A percentile compares a stretch with the other conserved stretches of the same genome.
Conservation (phyloP, 1,284 basidiomycete genomes). For the Kwoniella shivajii region DNA sequence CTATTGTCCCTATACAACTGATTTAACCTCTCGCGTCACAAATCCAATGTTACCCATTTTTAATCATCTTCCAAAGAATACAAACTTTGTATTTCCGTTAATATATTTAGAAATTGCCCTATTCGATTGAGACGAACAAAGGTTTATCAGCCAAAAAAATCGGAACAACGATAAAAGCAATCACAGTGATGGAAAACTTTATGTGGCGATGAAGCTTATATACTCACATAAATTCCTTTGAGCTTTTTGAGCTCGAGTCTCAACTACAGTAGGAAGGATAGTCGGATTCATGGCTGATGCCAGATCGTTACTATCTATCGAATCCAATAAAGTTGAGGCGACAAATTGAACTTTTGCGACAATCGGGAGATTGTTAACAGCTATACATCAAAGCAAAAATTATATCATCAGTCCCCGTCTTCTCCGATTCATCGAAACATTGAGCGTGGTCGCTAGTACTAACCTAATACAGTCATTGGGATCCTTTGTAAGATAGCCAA, state of each 20-base stretch:
- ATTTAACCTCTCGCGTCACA: too few species aligned
- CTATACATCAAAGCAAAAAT: conserved; percentile 12
- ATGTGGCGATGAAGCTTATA: too few species aligned
- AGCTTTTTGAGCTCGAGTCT: conserved; percentile 67
- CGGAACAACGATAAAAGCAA: not conserved
- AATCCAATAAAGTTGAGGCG: conserved; percentile 80
- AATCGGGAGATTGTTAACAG: conserved; percentile 72
- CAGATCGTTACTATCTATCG: conserved; percentile 55
- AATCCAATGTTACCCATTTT: not conserved
- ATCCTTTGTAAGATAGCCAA: conserved; percentile 41
- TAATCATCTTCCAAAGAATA: conserved; percentile 43
- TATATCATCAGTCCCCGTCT: not conserved
- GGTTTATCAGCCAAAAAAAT: not conserved
- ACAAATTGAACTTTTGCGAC: conserved; percentile 88
- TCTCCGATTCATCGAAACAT: too few species aligned
- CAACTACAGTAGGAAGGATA: not conserved
- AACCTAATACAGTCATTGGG: conserved; percentile 36
- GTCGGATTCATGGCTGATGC: not conserved
- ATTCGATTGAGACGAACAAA: too few species aligned
- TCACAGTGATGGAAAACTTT: conserved; percentile 5
- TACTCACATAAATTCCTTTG: conserved; percentile 64
- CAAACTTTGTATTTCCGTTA: conserved; percentile 74
- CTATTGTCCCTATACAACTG: too few species aligned
- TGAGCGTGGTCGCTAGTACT: conserved; percentile 4
- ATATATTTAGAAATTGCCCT: conserved; percentile 87